Evolutionary conservation across 768 basidiomycete species (phyloP).

Genomic region (Megacollybia marginata): DNA sequence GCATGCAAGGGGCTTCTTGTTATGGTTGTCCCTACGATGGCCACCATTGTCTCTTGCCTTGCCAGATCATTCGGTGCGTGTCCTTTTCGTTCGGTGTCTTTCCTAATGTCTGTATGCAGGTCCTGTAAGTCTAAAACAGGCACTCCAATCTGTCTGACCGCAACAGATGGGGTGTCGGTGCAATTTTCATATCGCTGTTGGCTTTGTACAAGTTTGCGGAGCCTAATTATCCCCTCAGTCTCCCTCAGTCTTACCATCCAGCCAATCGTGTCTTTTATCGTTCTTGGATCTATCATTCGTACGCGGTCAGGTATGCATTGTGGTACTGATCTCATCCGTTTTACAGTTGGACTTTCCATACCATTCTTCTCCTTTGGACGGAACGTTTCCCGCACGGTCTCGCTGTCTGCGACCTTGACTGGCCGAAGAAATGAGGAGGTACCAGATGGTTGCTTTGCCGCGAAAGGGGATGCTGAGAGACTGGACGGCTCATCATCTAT

Average conservation of each 20-base stretch:
- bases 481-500: constrained; percentile 3
- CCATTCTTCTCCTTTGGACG: constrained; percentile 53
- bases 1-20: constrained; percentile 61
- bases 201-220: constrained; percentile 56
- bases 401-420: constrained; percentile 23
- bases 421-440: background rate
- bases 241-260: constrained; percentile 65
- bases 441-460: constrained; percentile 37
- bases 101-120: no score
- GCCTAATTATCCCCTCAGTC: constrained; percentile 54
- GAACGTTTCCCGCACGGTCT: constrained; percentile 37
- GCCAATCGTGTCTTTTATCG: constrained; percentile 83
- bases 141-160: no score
- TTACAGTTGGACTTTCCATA: constrained; percentile 59
- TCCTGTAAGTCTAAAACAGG: no score
- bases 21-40: constrained; percentile 81
- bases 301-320: constrained; percentile 17
- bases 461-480: background rate
- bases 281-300: constrained; percentile 83
- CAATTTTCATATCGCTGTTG: constrained; percentile 80
- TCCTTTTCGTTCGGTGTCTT: no score
- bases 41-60: constrained; percentile 67
- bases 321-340: no score
- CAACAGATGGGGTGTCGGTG: constrained; percentile 83
- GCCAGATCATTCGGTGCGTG: constrained; percentile 57